These are phyloP conservation scores for Talaromyces stipitatus DNA, from an alignment of 495 filamentous ascomycete species.

Conservation along the genomic window DNA sequence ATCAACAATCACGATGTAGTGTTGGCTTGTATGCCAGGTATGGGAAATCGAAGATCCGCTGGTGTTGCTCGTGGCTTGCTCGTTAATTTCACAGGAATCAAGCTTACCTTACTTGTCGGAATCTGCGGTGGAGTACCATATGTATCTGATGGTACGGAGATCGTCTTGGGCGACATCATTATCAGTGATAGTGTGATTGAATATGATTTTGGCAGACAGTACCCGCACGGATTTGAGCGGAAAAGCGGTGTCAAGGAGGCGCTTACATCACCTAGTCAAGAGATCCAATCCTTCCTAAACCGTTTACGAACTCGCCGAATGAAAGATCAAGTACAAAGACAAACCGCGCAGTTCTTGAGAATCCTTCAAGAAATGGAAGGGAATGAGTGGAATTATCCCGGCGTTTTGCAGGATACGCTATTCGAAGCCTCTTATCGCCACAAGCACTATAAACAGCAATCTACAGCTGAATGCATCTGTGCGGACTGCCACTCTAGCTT, in stretches of 20 bases:
- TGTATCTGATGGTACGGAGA: constrained; percentile 4
- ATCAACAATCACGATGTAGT: no score
- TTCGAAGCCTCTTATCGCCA: constrained; percentile 11
- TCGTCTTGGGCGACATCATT: constrained; percentile 35
- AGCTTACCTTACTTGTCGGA: constrained; percentile 18
- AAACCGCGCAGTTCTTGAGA: neutral
- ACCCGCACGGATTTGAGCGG: constrained; percentile 10
- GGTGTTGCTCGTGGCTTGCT: no score
- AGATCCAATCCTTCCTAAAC: constrained; percentile 17
- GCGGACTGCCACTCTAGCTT: neutral
- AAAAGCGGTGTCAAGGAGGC: constrained; percentile 18
- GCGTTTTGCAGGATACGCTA: constrained; percentile 10
- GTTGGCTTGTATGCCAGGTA: no score
- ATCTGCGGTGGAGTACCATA: constrained; percentile 21
- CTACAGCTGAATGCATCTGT: neutral
- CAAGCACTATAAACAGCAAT: constrained; percentile 9
- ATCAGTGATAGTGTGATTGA: constrained; percentile 28
- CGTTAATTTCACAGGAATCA: constrained; percentile 15
- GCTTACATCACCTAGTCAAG: constrained; percentile 14
- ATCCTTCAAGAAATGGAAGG: neutral
- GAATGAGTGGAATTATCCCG: constrained; percentile 11
- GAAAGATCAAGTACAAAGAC: neutral
- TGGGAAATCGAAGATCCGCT: no score
- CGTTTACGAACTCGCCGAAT: neutral
- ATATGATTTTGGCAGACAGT: constrained; percentile 25